Base-by-base conservation (phyloP, 2,329 filamentous ascomycete species). In the Pseudomassariella vexata region DNA sequence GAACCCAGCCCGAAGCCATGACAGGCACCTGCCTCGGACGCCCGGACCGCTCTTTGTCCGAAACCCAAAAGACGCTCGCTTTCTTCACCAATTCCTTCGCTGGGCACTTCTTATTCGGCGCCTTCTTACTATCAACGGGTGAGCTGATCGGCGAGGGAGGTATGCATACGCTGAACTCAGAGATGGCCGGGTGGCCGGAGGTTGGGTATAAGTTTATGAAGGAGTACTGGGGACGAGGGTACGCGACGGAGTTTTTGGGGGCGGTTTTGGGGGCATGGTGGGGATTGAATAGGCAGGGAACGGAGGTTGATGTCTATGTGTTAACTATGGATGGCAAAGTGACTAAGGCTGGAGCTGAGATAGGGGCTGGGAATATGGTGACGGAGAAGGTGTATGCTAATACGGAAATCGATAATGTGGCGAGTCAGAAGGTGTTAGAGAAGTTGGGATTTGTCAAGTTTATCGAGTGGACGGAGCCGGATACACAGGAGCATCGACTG, bases 201-300 rank as follows among this genome's bases (percentile, higher is more conserved):
- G 34, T 78, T 17, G 76, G 76, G 14, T 81, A 80, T 49, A 65
- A 76, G 57, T 52, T 80, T 30, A 55, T 61, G 28, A 61, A 56
- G 35, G 65, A 70, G 42, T 46, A 54, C 34, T 80, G 76, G 76
- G 69, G 71, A 6, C 62, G 59, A 23, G 76, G 75, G 5, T 66
- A 73, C 42, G 73, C 66, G 21, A 76, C 68, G 2, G 76, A 80
- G 54, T 70, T 76, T 26, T 37, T 79, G 23, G 51, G 40, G 31
- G 72, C 51, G 2, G 69, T 69, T 32, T 38, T 72, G 9, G 38
- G 46, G 9, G 48, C 56, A 9, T 79, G 68, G 62, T 69, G 63
- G 57, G 48, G 48, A 31, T 57, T 79, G 42, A 66, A 68, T 20
- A 55, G 72, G 39, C 57, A 51, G 28, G 61, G 62, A 41, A 50